Base-by-base conservation (phyloP, 768 basidiomycete genomes). In the Suillus luteus region DNA sequence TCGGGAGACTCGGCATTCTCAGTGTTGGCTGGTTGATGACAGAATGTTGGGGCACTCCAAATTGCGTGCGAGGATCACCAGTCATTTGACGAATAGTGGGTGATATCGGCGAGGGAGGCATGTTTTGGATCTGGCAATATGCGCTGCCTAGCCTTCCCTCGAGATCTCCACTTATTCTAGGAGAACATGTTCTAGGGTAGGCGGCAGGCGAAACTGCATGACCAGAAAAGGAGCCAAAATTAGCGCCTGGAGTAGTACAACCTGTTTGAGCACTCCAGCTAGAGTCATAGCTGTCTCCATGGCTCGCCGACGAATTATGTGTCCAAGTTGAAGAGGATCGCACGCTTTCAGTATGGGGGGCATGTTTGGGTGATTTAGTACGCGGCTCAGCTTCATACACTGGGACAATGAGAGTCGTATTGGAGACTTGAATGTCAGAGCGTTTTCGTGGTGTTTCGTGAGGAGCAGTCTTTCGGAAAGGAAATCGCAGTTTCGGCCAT, bases 31-130 rank as follows among this genome's bases (percentile, higher is more conserved):
- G 52, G 51, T 73, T 74, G 22, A 69, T 49, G 38, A 76, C 73
- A 19, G 73, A 73, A 52, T 73, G 74, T 33, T 76, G 74, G 22
- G 74, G 67, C 9, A 73, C 64, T 38, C 73, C 74, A 33, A 76
- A 64, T 37, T 76, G 71, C 57, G 62, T 71, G 58, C 63, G 66
- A 51, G 75, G 73, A 19, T 76, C 71, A n/a, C 66, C 64, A 15
- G 75, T 65, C 9, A 73, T 48, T n/a, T 37, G 33, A 43, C 41
- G 24, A 19, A 57, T 60, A 31, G 40, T 49, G 38, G 57, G 62
- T 49, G 70, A 62, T 55, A 63, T 5, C 35, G 61, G 61, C 37
- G 64, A 65, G 19, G 52, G 31, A 5, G 62, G 38, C 73, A 76
- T 70, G 6, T 59, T 65, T 14, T 55, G 68, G 19, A 76, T 71